Percentiles rank a stretch among this genome's conserved stretches.
Conservation (phyloP, 2,329 filamentous ascomycete species). For the Metarhizium brunneum region DNA sequence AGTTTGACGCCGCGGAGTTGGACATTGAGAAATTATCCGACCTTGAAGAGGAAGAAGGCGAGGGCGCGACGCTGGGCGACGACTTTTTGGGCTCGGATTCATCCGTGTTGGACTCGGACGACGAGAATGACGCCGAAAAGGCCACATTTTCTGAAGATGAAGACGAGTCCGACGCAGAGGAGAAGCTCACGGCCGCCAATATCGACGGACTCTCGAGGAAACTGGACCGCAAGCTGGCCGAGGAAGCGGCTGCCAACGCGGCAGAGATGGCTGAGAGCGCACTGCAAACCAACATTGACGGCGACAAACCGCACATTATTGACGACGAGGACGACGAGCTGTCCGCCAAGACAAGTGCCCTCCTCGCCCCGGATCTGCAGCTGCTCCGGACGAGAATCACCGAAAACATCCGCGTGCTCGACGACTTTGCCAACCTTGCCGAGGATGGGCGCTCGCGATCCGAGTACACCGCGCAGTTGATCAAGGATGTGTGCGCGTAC, state of each 20-base stretch:
- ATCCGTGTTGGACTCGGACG: conserved; percentile 64
- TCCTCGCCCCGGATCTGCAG: conserved; percentile 82
- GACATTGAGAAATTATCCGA: conserved; percentile 30
- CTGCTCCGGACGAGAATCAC: conserved; percentile 82
- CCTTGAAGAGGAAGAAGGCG: conserved; percentile 24
- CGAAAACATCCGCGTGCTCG: conserved; percentile 84
- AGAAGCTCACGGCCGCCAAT: conserved; percentile 88
- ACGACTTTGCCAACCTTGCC: conserved; percentile 74
- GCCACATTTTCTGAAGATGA: conserved; percentile 94
- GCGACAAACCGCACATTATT: conserved; percentile 60
- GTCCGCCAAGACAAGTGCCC: conserved; percentile 47
- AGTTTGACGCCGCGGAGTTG: conserved; percentile 37
- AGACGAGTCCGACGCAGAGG: conserved; percentile 78
- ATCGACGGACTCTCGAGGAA: conserved; percentile 85
- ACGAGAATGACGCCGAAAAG: conserved; percentile 38
- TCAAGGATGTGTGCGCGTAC: conserved; percentile 91
- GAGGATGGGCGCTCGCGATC: conserved; percentile 73
- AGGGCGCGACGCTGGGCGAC: conserved; percentile 34
- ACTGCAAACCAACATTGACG: conserved; percentile 87
- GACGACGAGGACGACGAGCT: conserved; percentile 54
- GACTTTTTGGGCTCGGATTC: conserved; percentile 49
- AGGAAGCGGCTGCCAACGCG: conserved; percentile 74
- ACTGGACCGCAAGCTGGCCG: conserved; percentile 66
- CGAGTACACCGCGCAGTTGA: conserved; percentile 78
- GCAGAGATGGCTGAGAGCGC: conserved; percentile 78